Base-by-base conservation (phyloP, 2,329 filamentous ascomycete genomes). In the Tolypocladium guangdongense region DNA sequence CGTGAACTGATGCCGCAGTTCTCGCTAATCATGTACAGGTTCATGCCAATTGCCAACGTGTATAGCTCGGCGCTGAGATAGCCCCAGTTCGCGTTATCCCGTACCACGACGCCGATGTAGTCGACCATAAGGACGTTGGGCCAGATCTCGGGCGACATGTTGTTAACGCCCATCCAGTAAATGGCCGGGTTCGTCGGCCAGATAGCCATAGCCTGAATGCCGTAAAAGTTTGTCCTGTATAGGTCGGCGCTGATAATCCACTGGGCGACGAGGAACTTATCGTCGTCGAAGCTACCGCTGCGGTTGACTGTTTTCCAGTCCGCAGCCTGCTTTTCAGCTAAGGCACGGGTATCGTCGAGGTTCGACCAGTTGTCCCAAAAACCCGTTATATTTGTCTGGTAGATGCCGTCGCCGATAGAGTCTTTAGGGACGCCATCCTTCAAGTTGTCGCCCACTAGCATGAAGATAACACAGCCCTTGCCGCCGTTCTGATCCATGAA, bases 21-120 rank as follows among this genome's bases (percentile, higher is more conserved):
- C 57, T 68, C 63, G 52, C 66, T 67, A 22, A 62, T 55, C 59
- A 64, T 62, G 53, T 67, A 68, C 49, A 68, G 53, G 51, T 61
- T 61, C 55, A 61, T 38, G 16, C 59, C 59, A 2, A 69, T 53
- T 3, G 62, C 65, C 33, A 68, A 52, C 0, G 64, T 64, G 52
- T 67, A 66, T 51, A 66, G 32, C 36, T 69, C 66, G 1, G 65
- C 66, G 53, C 65, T 66, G 30, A 65, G 58, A 47, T 58, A 56
- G 27, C 67, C 56, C 62, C 59, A 68, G 1, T 14, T 52, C 53
- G 54, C 57, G 36, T 62, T 60, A 20, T 62, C 57, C 4, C 51
- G 55, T n/a, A 64, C 58, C 27, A 64, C 62, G 1, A 66, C 56
- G 24, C 67, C 66, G 6, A 67, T 60, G 53, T 67, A 68, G 52